phyloP scores from a whole-genome alignment of 2,329 filamentous ascomycete genomes.

The Sclerotinia nivalis region DNA sequence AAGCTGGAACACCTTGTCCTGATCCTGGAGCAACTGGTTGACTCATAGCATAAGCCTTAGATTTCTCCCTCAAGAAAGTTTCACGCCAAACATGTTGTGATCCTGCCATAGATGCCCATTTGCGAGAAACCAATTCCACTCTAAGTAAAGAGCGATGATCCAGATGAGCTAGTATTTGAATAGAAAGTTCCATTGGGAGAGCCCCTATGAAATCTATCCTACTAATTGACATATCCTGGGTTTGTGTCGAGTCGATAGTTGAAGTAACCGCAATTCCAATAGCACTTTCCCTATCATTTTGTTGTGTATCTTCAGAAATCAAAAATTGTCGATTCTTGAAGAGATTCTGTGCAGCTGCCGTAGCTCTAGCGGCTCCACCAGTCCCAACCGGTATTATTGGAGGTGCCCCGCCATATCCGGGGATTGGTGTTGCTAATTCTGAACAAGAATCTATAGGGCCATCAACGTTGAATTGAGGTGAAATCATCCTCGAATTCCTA shows the following conservation, averaged over 20 bases:
- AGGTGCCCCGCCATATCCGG: constrained; percentile 51
- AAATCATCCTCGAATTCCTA: constrained; percentile 34
- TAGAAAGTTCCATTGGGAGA: constrained; percentile 59
- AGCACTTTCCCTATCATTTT: constrained; percentile 62
- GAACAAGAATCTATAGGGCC: constrained; percentile 31
- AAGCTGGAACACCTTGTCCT: constrained; percentile 57
- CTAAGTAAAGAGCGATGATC: constrained; percentile 54
- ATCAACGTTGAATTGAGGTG: constrained; percentile 26
- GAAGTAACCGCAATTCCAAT: constrained; percentile 58
- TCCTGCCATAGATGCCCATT: constrained; percentile 50
- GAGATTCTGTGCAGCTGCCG: constrained; percentile 58
- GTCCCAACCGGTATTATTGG: constrained; percentile 61
- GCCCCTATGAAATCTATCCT: constrained; percentile 58
- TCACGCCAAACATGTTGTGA: constrained; percentile 65
- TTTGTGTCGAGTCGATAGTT: constrained; percentile 33
- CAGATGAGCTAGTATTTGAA: constrained; percentile 58
- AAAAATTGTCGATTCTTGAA: constrained; percentile 47
- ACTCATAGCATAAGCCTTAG: constrained; percentile 60
- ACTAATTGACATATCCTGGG: constrained; percentile 49
- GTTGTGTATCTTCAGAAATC: constrained; percentile 37
- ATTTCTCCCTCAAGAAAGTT: constrained; percentile 62
- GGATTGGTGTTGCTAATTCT: constrained; percentile 34
- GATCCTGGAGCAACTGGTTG: constrained; percentile 53
- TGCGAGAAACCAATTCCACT: constrained; percentile 52
- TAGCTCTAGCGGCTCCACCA: constrained; percentile 60